Base-by-base conservation (phyloP, 1,284 basidiomycete species). In the Bjerkandera adusta region DNA sequence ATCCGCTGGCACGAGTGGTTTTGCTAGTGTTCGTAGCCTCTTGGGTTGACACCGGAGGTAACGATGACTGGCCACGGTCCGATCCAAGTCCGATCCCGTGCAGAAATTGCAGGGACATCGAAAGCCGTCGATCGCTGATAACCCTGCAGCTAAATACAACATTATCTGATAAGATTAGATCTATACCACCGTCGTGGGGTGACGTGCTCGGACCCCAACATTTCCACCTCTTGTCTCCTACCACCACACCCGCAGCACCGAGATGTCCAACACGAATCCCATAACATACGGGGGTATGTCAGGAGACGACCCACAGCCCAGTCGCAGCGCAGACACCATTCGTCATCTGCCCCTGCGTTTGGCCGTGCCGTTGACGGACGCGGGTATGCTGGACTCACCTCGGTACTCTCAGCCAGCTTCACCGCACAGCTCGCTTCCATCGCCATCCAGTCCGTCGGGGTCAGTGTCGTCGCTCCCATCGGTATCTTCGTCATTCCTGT, bases 401-500 rank as follows among this genome's bases (percentile, higher is more conserved):
- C 20, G 24, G 33, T 48, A 69, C 45, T 59, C 67, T 2, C 65
- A 71, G 30, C 73, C 76, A 15, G 77, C 79, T 3, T 75, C 77
- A 1, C 75, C 78, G 30, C 71, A 75, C 59, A 84, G 81, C 56
- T 60, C 60, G n/a, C 51, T 70, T 33, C 73, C 73, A 22, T 79
- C 76, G 11, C 74, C 77, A 25, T 71, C 75, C 58, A 83, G 80
- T 51, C 81, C 74, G 21, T 70, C 71, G 3, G 59, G 63, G n/a
- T 85, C 83, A 2, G 68, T 83, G 36, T 85, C 84, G 1, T 87
- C 84, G 5, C 68, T 85, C 11, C 84, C 84, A 0, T 86, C 83
- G 1, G 77, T 85, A 7, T 76, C 79, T n/a, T 86, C 83, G 1
- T 84, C 82, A 0, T 85, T 84, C 69, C 83, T 87, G 67, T 85